Base-by-base conservation (phyloP, 805 yeast species). In the Starmerella apis region DNA sequence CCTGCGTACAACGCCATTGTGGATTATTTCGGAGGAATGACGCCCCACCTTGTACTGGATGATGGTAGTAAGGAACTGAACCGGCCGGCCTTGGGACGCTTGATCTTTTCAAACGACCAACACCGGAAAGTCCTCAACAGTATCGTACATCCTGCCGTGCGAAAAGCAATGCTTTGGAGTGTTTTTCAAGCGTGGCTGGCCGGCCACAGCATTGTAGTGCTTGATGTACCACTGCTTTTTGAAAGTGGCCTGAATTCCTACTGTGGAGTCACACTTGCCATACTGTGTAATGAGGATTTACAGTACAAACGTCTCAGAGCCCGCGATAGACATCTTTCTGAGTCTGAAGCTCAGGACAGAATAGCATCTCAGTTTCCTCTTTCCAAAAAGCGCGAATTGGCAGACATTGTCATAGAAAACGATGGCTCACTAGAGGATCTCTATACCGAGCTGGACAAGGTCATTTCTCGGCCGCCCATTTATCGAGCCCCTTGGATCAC, bases 141-240 rank as follows among this genome's bases (percentile, higher is more conserved):
- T 3, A 79, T 92, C 11, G 85, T 88, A 0, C 99, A 92, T 62
- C 95, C 96, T 0, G 90, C 86, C 5, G 88, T 92, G 1, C 73
- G 81, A 41, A 68, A 74, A 55, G 83, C 77, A 42, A 86, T 90
- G 61, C 63, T 76, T 8, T 68, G 73, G 65, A 76, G 75, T 57
- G 67, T 86, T 1, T 32, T 81, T 2, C 51, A 56, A 46, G 76
- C 77, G 16, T 92, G 87, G 73, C 27, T 86, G 13, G 20, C 52
- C 22, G 78, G 86, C 13, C 62, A 77, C 39, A 64, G 71, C 13
- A 58, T 86, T 61, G 87, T 86, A 3, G 68, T 92, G 0, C 65
- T 92, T 44, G 99, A 92, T 61, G 90, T 94, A 2, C 99, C 99
- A 1, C 68, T 92, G 33, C 68, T 92, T 18, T 92, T 85, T 65